Base-by-base conservation (phyloP, 305 asterid genomes). In the Ajuga reptans region DNA sequence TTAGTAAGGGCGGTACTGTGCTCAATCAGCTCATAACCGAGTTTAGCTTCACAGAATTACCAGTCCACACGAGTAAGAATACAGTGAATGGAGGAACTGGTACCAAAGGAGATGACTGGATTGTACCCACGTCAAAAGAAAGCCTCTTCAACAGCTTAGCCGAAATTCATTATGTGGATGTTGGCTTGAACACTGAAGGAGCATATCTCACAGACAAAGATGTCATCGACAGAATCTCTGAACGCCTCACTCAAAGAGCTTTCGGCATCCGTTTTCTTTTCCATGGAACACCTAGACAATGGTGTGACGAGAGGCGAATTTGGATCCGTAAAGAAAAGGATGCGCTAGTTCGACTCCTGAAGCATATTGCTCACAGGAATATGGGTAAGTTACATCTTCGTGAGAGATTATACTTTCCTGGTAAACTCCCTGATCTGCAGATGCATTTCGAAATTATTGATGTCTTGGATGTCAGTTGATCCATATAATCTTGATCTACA, bases 221-320 rank as follows among this genome's bases (percentile, higher is more conserved):
- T 37, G 78, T 78, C 58, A 84, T 90, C 21, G 82, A 83, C 36
- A 72, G 72, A 68, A 72, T 93, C 18, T 82, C 91, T 4, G 85
- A 84, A 29, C 59, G 51, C 41, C 78, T 90, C 6, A 42, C 55
- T 42, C 81, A 64, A 61, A 84, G 91, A 63, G 77, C 80, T 11
- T 73, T 73, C 11, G 88, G 88, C 21, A 72, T 93, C 15, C 83
- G 92, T 16, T 77, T 90, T 70, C 75, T 93, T 54, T 81, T 93
- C 41, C 98, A 93, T 46, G 96, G 98, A 68, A 93, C 98, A 11
- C 98, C 98, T 6, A 86, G 97, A 34, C 98, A 92, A 62, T 92
- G 98, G 97, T 54, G 69, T 72, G 97, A 93, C 36, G 79, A 85
- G 66, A 78, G 91, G 73, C 82, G 95, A 29, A 72, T 80, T 57